These are phyloP conservation scores for Davidsoniella eucalypti DNA, from an alignment of 2,329 filamentous ascomycete species.

Conservation along the genomic window DNA sequence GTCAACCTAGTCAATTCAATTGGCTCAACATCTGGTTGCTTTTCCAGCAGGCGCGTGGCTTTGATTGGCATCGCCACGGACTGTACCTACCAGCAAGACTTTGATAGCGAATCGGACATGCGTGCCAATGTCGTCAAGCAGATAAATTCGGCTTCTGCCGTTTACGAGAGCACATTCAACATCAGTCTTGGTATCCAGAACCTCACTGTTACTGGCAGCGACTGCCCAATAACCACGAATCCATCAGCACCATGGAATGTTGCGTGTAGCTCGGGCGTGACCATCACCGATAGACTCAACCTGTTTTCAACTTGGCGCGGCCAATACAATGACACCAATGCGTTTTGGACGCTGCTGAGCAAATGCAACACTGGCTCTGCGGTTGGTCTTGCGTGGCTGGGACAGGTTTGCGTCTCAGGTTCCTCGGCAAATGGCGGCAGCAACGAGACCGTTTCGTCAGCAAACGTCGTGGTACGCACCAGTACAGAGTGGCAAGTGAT, in stretches of 20 bases:
- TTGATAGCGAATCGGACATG: conserved; percentile 45
- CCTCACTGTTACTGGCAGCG: conserved; percentile 55
- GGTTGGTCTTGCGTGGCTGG: conserved; percentile 85
- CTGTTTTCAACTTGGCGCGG: conserved; percentile 83
- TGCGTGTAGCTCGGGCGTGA: conserved; percentile 43
- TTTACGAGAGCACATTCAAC: conserved; percentile 88
- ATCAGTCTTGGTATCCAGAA: conserved; percentile 84
- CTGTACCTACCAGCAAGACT: conserved; percentile 66
- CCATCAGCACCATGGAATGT: conserved; percentile 69
- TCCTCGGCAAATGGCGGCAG: conserved; percentile 35
- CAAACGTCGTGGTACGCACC: conserved; percentile 79
- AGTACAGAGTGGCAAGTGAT: conserved; percentile 87
- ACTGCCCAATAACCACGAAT: conserved; percentile 56
- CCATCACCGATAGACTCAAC: conserved; percentile 66
- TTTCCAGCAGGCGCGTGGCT: conserved; percentile 76
- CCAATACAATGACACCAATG: conserved; percentile 58
- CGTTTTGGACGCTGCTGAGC: conserved; percentile 82
- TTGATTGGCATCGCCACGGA: conserved; percentile 85
- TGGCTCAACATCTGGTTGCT: conserved; percentile 70
- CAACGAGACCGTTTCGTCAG: conserved; percentile 61
- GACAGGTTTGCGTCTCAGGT: conserved; percentile 57
- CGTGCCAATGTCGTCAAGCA: conserved; percentile 62
- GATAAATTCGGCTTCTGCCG: conserved; percentile 71
- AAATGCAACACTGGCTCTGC: conserved; percentile 68
- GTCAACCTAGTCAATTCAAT: conserved; percentile 66